These are phyloP conservation scores for Candida krabiensis DNA, from an alignment of 805 yeast species.

Conservation along the genomic window DNA sequence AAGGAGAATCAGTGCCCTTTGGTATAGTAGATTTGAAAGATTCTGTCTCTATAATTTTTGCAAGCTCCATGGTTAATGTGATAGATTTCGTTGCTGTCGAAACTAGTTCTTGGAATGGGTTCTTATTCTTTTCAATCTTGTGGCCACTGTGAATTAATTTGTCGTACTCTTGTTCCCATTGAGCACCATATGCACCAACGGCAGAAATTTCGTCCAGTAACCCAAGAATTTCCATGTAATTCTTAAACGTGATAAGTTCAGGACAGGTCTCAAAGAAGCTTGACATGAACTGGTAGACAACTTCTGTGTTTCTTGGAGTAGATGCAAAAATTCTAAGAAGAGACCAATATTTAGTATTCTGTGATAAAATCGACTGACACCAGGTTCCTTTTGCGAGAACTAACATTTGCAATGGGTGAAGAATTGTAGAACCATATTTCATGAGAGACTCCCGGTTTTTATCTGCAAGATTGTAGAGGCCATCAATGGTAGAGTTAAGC, in stretches of 20 bases:
- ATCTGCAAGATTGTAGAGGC: conserved; percentile 20
- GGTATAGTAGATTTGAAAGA: conserved; percentile 33
- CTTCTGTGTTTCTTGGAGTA: conserved; percentile 38
- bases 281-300: conserved; percentile 49
- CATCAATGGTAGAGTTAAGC: conserved; percentile 27
- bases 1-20: conserved; percentile 31
- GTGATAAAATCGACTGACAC: conserved; percentile 38
- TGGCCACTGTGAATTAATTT: conserved; percentile 43
- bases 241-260: conserved; percentile 42
- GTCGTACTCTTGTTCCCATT: conserved; percentile 67
- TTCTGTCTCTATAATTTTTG: conserved; percentile 35
- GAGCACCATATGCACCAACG: conserved; percentile 76
- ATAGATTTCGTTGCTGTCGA: conserved; percentile 62
- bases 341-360: conserved; percentile 48
- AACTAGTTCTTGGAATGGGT: conserved; percentile 55
- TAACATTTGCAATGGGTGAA: conserved; percentile 51
- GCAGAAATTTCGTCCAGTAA: conserved; percentile 78
- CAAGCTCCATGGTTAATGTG: conserved; percentile 54
- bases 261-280: conserved; percentile 35
- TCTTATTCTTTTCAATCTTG: conserved; percentile 39
- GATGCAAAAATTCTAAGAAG: conserved; percentile 46
- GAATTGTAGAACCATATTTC: conserved; percentile 44
- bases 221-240: conserved; percentile 68
- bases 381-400: conserved; percentile 43
- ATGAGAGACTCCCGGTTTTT: conserved; percentile 40